Conservation (phyloP, 2,329 filamentous ascomycete genomes). For the Penicillium polonicum region DNA sequence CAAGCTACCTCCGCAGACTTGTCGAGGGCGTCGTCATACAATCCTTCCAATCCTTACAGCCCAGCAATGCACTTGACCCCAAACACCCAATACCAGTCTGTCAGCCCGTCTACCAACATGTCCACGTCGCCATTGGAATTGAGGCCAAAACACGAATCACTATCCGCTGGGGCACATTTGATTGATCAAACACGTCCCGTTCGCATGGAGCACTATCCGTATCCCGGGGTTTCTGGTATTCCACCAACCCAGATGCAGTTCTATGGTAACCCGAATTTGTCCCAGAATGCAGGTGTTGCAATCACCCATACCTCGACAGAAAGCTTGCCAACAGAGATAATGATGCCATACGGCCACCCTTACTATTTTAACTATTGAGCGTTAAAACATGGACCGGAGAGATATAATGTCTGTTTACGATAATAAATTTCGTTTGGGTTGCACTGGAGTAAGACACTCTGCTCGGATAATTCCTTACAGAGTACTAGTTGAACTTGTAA, state of each 20-base stretch:
- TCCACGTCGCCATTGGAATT: slow-evolving; percentile 16
- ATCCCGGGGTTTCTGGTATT: slow-evolving; percentile 12
- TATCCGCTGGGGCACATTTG: neutral
- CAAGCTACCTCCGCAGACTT: slow-evolving; percentile 8
- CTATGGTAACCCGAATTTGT: slow-evolving; percentile 7
- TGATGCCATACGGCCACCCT: slow-evolving; percentile 24
- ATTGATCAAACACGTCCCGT: neutral
- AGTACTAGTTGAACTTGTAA: neutral
- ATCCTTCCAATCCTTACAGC: slow-evolving; percentile 7
- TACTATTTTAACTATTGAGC: slow-evolving; percentile 31
- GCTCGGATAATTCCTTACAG: neutral
- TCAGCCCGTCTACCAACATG: neutral
- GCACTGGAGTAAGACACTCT: neutral
- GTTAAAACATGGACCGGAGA: neutral
- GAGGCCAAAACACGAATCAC: slow-evolving; percentile 19
- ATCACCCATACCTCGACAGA: slow-evolving; percentile 9
- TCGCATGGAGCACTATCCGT: slow-evolving; percentile 5
- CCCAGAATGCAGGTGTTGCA: slow-evolving; percentile 1
- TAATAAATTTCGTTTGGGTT: slow-evolving; percentile 14
- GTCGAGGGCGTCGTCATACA: slow-evolving; percentile 1
- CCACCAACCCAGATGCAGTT: slow-evolving; percentile 12
- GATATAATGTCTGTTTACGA: slow-evolving; percentile 8
- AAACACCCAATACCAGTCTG: slow-evolving; percentile 9
- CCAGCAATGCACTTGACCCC: slow-evolving; percentile 9
- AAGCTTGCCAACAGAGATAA: slow-evolving; percentile 12